Percentiles rank a stretch among this genome's conserved stretches.
Evolutionary conservation across 208 protist genomes (phyloP).

Genomic region (Acanthamoeba comandoni): DNA sequence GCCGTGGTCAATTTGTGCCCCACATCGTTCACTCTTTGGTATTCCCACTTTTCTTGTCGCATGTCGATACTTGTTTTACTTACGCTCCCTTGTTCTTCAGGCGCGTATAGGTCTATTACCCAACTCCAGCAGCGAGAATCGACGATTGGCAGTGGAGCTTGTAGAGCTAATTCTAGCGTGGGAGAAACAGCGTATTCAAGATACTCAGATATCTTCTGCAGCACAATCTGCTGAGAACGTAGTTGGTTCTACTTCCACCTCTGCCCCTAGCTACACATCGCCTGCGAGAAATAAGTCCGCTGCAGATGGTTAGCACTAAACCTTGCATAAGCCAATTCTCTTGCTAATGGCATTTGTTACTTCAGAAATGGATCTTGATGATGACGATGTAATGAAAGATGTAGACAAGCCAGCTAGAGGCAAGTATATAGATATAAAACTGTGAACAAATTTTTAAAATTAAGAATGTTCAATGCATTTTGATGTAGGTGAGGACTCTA

Average conservation of each 20-base stretch:
- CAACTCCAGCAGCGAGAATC: conserved; percentile 85
- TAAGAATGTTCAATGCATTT: too few relatives aligned
- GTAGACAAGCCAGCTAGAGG: not conserved
- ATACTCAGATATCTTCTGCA: conserved; percentile 26
- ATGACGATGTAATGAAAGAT: conserved; percentile 31
- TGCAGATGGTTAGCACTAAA: too few relatives aligned
- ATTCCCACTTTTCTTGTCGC: not conserved
- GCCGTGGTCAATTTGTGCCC: conserved; percentile 86
- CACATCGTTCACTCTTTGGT: conserved; percentile 82
- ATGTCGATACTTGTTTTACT: not conserved
- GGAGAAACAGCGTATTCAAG: conserved; percentile 82
- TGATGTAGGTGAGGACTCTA: not conserved
- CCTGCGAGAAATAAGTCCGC: too few relatives aligned
- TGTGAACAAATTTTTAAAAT: not conserved
- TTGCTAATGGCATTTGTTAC: not conserved
- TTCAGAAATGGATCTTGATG: conserved; percentile 1
- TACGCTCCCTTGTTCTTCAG: not conserved
- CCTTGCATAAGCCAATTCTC: too few relatives aligned
- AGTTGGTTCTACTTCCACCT: not conserved
- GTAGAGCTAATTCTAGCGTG: conserved; percentile 89
- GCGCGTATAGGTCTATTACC: conserved; percentile 86
- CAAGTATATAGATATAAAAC: not conserved
- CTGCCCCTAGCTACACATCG: not conserved
- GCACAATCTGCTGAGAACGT: conserved; percentile 8
- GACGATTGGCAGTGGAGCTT: conserved; percentile 87